Evolutionary conservation across 352 stramenopile species (phyloP), one percentile per base, ranked within the genome.

Genomic region (Plasmopara halstedii): DNA sequence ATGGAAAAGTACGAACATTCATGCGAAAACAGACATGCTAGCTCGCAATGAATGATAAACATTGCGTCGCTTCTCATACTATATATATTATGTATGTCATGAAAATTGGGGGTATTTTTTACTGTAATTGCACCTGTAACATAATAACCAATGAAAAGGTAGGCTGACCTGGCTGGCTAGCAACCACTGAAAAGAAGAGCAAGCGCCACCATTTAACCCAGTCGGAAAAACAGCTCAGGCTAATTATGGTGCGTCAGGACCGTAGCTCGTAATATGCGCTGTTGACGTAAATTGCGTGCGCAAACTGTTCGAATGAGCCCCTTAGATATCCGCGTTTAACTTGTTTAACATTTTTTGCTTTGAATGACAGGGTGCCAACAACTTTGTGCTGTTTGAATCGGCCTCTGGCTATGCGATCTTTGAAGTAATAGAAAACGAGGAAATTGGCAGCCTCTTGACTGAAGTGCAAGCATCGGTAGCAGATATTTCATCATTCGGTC

Each of bases 331-430:
- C 17, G 5, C n/a, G 32, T 34, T 31, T 19, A 20, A 6, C 14
- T 53, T 11, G 46, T 37, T 46, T 66, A 63, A 66, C 46, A 56
- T 58, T 40, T n/a, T 54, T 27, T 50, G 19, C 6, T 35, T 25
- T 22, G 4, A 31, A 13, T 19, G 15, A 18, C 42, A 70, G 61
- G 61, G 61, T 53, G 52, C 61, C 55, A 91, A 88, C 68, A 82
- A 84, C 56, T 88, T 92, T 58, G 85, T 97, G 41, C 78, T 99
- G 42, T 97, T 98, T 58, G 97, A 99, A 73, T 95, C 88, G 46
- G 96, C 97, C 21, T 98, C 95, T 27, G 97, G 97, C 56, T 99
- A 98, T 71, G 94, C 86, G 38, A 87, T 99, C 35, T 98, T 99
- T 58, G 95, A 99, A 50, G 88, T 99, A 10, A 81, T 99, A 7